Conservation (phyloP, 2,329 filamentous ascomycete genomes). For the Diaporthe longicolla region DNA sequence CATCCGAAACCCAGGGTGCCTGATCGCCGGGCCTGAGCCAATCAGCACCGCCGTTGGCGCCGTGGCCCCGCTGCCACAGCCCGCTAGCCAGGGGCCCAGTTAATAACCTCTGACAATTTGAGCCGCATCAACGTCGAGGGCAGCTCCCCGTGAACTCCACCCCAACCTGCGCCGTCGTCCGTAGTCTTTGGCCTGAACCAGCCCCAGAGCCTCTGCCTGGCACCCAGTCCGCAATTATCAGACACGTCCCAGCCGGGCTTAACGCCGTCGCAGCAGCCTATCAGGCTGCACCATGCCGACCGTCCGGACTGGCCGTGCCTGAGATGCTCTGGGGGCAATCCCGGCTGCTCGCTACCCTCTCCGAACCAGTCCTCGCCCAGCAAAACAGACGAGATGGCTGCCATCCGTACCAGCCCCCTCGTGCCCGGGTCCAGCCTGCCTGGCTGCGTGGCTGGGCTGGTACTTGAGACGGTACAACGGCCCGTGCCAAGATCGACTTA, state of each 20-base stretch:
- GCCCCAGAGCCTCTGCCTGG: neutral
- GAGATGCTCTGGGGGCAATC: conserved; percentile 16
- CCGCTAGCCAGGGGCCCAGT: conserved; percentile 42
- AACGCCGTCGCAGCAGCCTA: conserved; percentile 23
- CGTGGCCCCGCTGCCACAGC: conserved; percentile 46
- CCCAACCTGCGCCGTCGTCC: conserved; percentile 28
- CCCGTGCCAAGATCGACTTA: conserved; percentile 36
- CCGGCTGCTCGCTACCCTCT: conserved; percentile 30
- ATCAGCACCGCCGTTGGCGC: neutral
- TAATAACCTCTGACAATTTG: conserved; percentile 47
- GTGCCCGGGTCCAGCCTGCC: neutral
- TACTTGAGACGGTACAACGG: conserved; percentile 38
- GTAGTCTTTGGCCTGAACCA: neutral
- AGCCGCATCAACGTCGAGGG: conserved; percentile 48
- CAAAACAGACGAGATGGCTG: conserved; percentile 37
- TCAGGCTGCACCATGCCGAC: conserved; percentile 20
- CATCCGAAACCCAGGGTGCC: conserved; percentile 56
- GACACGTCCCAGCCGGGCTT: conserved; percentile 8
- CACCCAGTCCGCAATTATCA: conserved; percentile 20
- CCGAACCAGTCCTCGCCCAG: conserved; percentile 1
- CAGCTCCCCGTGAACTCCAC: conserved; percentile 12
- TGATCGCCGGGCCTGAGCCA: conserved; percentile 47
- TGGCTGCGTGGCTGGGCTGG: conserved; percentile 3
- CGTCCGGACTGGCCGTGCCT: conserved; percentile 30
- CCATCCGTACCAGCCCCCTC: conserved; percentile 6